A percentile compares a stretch with the other conserved stretches of the same genome.
Conservation (phyloP, 306 rosid genomes). For the Cicer arietinum region DNA sequence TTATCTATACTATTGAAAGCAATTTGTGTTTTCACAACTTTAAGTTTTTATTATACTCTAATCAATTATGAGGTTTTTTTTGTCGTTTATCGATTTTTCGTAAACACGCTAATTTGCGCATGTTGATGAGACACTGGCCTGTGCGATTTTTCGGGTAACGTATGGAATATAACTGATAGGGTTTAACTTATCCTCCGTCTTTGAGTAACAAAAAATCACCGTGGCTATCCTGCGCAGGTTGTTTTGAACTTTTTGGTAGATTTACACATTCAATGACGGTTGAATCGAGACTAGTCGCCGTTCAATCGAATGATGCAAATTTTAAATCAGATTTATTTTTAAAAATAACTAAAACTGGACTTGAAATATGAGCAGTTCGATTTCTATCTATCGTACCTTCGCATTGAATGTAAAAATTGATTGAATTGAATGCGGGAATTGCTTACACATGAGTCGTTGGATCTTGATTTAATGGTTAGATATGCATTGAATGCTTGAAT, state of each 20-base stretch:
- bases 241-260: conserved; percentile 18
- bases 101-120: conserved; percentile 38
- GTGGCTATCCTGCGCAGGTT: conserved; percentile 39
- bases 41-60: conserved; percentile 17
- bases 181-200: not conserved
- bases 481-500: too few species aligned
- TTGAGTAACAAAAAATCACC: not conserved
- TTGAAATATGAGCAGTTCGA: too few species aligned
- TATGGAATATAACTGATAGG: not conserved
- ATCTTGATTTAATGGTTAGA: too few species aligned
- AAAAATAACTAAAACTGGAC: too few species aligned
- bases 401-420: too few species aligned
- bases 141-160: not conserved
- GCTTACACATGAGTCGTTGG: too few species aligned
- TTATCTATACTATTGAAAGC: conserved; percentile 39
- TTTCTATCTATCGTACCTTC: too few species aligned
- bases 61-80: conserved; percentile 18
- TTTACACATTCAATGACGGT: too few species aligned
- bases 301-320: too few species aligned
- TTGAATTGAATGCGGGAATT: too few species aligned
- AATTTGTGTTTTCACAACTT: conserved; percentile 30
- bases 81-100: conserved; percentile 34
- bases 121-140: not conserved
- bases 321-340: too few species aligned
- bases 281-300: too few species aligned